These are phyloP conservation scores for Amaranthus hypochondriacus DNA, from an alignment of 148 eudicot genomes.

Conservation along the genomic window DNA sequence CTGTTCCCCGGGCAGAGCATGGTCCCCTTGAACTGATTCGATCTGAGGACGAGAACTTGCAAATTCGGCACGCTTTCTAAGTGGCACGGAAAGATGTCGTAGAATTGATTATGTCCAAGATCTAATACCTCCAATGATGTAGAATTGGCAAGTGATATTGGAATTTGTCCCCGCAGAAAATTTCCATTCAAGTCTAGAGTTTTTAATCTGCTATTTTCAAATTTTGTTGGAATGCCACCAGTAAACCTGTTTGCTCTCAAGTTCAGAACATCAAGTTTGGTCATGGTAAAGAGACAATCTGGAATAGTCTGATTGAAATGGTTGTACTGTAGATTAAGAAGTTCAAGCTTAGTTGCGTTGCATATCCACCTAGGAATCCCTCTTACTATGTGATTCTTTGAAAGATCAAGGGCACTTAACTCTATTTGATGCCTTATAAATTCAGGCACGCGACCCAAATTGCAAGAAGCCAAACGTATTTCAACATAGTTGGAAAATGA, in stretches of 20 bases:
- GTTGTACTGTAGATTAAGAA: conserved; percentile 19
- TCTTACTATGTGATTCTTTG: too few species aligned
- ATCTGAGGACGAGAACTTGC: conserved; percentile 45
- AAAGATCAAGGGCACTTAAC: too few species aligned
- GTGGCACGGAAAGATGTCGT: conserved; percentile 42
- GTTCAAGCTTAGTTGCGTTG: background rate
- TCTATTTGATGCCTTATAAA: too few species aligned
- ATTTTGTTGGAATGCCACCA: too few species aligned
- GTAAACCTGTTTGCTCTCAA: too few species aligned
- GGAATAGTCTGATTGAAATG: conserved; percentile 13
- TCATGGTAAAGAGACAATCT: too few species aligned
- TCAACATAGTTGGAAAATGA: conserved; percentile 17
- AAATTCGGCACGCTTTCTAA: conserved; percentile 29
- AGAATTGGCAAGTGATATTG: conserved; percentile 45
- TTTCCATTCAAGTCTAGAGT: conserved; percentile 33
- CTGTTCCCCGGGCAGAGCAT: conserved; percentile 2
- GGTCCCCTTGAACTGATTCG: conserved; percentile 39
- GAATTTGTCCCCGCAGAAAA: conserved; percentile 35
- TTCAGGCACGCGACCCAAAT: too few species aligned
- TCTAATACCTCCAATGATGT: conserved; percentile 29
- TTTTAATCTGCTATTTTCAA: background rate
- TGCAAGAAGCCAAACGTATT: conserved; percentile 23
- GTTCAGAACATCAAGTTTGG: too few species aligned
- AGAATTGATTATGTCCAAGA: conserved; percentile 37
- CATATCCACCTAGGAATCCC: conserved; percentile 15